These are phyloP conservation scores for Colletotrichum costaricense DNA, from an alignment of 2,329 filamentous ascomycete genomes.

Conservation along the genomic window DNA sequence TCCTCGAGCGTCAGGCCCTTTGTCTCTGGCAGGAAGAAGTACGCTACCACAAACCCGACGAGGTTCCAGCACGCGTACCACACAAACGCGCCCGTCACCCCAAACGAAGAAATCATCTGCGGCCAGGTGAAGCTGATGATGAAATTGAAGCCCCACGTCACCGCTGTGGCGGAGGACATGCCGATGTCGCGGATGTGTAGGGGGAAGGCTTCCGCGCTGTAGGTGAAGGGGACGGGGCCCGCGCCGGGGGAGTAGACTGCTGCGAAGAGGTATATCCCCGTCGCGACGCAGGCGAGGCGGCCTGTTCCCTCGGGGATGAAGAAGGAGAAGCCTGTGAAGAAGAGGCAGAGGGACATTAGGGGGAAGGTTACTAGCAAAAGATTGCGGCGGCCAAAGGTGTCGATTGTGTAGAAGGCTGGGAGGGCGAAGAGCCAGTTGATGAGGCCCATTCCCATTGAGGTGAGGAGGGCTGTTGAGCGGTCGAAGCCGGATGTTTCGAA, in stretches of 20 bases:
- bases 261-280: slow-evolving; percentile 53
- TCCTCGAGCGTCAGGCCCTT: slow-evolving; percentile 49
- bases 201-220: slow-evolving; percentile 69
- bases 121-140: slow-evolving; percentile 51
- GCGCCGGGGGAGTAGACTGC: slow-evolving; percentile 61
- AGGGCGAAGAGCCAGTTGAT: slow-evolving; percentile 70
- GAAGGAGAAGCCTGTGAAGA: slow-evolving; percentile 64
- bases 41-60: slow-evolving; percentile 46
- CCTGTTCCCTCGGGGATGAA: slow-evolving; percentile 45
- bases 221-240: slow-evolving; percentile 69
- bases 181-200: slow-evolving; percentile 66
- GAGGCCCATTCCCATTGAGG: slow-evolving; percentile 67
- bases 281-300: slow-evolving; percentile 47
- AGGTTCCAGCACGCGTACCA: slow-evolving; percentile 53
- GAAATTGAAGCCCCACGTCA: slow-evolving; percentile 54
- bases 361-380: slow-evolving; percentile 69
- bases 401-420: slow-evolving; percentile 68
- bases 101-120: slow-evolving; percentile 37
- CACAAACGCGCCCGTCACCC: slow-evolving; percentile 49
- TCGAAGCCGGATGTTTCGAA: slow-evolving; percentile 52
- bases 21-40: slow-evolving; percentile 49
- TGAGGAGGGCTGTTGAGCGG: slow-evolving; percentile 58
- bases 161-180: slow-evolving; percentile 57
- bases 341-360: slow-evolving; percentile 65
- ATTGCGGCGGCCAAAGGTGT: slow-evolving; percentile 67